Percentiles rank a stretch among this genome's conserved stretches.
phyloP scores from a whole-genome alignment of 495 filamentous ascomycete genomes.

The Penicillium argentinense region DNA sequence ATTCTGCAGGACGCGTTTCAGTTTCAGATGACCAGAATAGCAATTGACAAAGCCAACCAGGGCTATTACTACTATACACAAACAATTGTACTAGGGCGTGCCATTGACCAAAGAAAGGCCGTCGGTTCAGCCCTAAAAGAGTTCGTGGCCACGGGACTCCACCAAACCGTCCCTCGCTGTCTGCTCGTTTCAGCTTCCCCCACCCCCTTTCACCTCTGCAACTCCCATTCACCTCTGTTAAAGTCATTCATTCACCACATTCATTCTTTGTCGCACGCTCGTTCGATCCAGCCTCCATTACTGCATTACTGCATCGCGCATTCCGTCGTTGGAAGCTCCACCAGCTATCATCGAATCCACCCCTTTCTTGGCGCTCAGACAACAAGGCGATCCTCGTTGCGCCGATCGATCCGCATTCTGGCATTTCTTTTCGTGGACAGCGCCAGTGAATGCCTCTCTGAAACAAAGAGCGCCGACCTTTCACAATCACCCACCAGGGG shows the following conservation, averaged over 20 bases:
- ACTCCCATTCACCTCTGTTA: neutral
- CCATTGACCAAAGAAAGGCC: too few relatives aligned
- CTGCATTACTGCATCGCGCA: constrained; percentile 6
- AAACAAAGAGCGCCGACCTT: constrained; percentile 13
- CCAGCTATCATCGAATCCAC: constrained; percentile 11
- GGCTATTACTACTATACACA: neutral
- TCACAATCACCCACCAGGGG: constrained; percentile 5
- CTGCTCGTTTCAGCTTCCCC: constrained; percentile 15
- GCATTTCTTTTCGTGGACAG: constrained; percentile 2
- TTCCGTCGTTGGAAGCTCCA: constrained; percentile 26
- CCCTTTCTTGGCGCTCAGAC: constrained; percentile 26
- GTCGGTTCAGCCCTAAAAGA: constrained; percentile 21
- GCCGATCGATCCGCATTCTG: constrained; percentile 12
- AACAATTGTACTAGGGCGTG: too few relatives aligned
- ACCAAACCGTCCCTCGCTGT: too few relatives aligned
- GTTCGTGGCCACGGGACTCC: too few relatives aligned
- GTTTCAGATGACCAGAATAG: too few relatives aligned
- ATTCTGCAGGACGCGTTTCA: too few relatives aligned
- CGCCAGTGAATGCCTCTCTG: constrained; percentile 17
- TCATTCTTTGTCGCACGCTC: constrained; percentile 12
- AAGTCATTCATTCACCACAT: neutral
- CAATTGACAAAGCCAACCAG: neutral
- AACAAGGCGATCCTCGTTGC: constrained; percentile 13
- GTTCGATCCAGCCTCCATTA: constrained; percentile 10
- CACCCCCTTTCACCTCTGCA: constrained; percentile 3